A percentile compares a stretch with the other conserved stretches of the same genome.
Evolutionary conservation across 192 early-diverging fungal genomes (phyloP).

Genomic region (Podila verticillata): DNA sequence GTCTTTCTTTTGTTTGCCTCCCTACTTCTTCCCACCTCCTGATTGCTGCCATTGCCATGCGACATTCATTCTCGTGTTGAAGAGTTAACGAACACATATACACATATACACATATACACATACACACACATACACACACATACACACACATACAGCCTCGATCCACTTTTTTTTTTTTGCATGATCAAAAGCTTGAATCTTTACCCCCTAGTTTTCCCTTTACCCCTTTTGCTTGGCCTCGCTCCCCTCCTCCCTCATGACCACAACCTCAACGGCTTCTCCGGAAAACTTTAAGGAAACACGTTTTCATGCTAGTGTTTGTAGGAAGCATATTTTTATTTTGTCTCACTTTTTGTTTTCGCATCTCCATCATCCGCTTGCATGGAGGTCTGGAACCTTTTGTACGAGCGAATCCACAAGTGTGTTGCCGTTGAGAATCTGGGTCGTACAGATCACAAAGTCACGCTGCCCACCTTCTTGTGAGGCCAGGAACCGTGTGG

Average conservation of each 20-base stretch:
- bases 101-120: no score
- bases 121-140: background rate
- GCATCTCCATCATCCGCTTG: slow-evolving; percentile 8
- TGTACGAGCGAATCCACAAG: slow-evolving; percentile 69
- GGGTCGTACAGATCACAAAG: slow-evolving; percentile 89
- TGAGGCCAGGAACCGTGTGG: slow-evolving; percentile 88
- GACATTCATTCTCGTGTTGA: no score
- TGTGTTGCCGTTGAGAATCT: slow-evolving; percentile 87
- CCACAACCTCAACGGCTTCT: no score
- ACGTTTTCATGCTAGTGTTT: background rate
- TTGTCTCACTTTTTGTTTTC: background rate
- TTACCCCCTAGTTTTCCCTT: no score
- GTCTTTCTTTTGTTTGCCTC: background rate
- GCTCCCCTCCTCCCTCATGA: no score
- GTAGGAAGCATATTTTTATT: background rate
- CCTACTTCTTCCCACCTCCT: background rate
- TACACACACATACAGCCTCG: background rate
- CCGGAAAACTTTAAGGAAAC: background rate
- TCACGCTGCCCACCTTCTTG: slow-evolving; percentile 81
- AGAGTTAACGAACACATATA: no score
- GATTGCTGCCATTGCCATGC: no score
- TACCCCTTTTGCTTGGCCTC: no score
- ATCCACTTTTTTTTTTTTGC: background rate
- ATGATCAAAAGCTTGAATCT: background rate
- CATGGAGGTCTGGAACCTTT: slow-evolving; percentile 49